Conservation (phyloP, 176 grass and related monocot species). For the Aegilops bicornis region DNA sequence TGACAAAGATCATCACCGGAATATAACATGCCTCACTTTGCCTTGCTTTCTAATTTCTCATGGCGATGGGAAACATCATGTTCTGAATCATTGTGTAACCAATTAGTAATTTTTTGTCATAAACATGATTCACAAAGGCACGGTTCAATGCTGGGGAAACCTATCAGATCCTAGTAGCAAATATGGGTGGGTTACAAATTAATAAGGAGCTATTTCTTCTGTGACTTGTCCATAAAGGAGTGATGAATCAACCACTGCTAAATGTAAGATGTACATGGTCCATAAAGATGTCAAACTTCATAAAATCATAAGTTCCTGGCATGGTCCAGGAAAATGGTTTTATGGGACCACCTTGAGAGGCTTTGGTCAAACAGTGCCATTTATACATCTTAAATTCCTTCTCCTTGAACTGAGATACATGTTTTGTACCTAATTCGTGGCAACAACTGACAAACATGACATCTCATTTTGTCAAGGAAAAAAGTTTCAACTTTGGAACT, state of each 20-base stretch:
- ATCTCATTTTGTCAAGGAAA: background rate
- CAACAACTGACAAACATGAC: background rate
- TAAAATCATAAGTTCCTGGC: background rate
- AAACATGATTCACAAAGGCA: background rate
- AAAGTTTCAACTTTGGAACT: background rate
- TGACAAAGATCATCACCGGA: background rate
- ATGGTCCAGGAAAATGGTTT: background rate
- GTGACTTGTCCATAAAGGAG: background rate
- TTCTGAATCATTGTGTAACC: background rate
- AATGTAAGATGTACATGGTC: background rate
- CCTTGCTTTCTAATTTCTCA: background rate
- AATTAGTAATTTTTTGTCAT: background rate
- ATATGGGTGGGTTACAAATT: background rate
- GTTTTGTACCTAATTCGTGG: background rate
- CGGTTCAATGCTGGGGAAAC: background rate
- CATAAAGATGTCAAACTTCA: conserved; percentile 2
- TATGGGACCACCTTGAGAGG: background rate
- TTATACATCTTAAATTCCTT: background rate
- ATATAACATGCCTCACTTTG: background rate
- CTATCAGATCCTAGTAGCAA: background rate
- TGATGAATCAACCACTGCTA: background rate
- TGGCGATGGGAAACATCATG: background rate
- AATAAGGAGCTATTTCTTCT: background rate
- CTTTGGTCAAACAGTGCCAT: background rate
- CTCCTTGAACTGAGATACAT: background rate